Percentiles rank a stretch among this genome's conserved stretches.
These are phyloP conservation scores for Brassica napus DNA, from an alignment of 345 rosid genomes.

Conservation along the genomic window Da-Ae NC_063444.1:1856501-1857000, in stretches of 20 bases:
- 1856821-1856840: too few relatives aligned
- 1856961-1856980: not conserved
- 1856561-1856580: slow-evolving; percentile 6
- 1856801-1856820: not conserved
- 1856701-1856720: slow-evolving; percentile 1
- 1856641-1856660: not conserved
- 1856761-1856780: not conserved
- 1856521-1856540: not conserved
- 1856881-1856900: slow-evolving; percentile 25
- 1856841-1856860: slow-evolving; percentile 3
- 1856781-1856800: not conserved
- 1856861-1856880: slow-evolving; percentile 22
- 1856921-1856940: slow-evolving; percentile 8
- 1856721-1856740: not conserved
- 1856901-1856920: slow-evolving; percentile 4
- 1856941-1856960: slow-evolving; percentile 12
- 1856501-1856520: not conserved
- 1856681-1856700: not conserved
- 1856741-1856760: not conserved
- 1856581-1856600: not conserved
- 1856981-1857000: not conserved
- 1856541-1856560: slow-evolving; percentile 1
- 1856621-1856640: not conserved
- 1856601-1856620: slow-evolving; percentile 10
- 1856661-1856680: not conserved